Evolutionary conservation across 495 filamentous ascomycete species (phyloP).

Genomic region (Penicillium bovifimosum): DNA sequence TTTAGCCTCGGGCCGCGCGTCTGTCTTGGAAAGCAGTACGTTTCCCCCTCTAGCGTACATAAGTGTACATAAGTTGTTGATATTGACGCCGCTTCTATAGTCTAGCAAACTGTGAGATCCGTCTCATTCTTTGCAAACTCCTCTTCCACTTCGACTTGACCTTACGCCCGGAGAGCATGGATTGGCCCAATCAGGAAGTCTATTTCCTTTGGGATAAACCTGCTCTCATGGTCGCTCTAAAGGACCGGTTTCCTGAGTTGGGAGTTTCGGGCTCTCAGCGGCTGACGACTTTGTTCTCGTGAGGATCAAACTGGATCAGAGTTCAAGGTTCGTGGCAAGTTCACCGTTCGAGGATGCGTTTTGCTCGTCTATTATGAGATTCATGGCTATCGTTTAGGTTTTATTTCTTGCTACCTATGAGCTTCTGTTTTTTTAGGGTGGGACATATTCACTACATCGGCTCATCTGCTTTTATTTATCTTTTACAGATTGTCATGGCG

Average conservation of each 20-base stretch:
- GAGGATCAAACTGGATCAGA: not conserved
- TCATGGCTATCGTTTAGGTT: not conserved
- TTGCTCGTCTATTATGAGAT: not conserved
- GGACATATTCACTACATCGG: too few species aligned
- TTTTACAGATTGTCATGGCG: too few species aligned
- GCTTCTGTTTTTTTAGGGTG: too few species aligned
- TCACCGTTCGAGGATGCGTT: too few species aligned
- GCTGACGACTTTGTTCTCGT: not conserved
- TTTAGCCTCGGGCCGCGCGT: conserved; percentile 39
- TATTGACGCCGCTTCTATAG: conserved; percentile 13
- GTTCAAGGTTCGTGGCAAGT: not conserved
- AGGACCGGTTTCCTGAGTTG: not conserved
- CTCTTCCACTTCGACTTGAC: conserved; percentile 50
- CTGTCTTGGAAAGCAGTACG: conserved; percentile 42
- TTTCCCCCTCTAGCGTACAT: not conserved
- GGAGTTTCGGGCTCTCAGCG: not conserved
- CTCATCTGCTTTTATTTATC: too few species aligned
- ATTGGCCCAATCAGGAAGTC: conserved; percentile 39
- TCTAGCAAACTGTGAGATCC: conserved; percentile 53
- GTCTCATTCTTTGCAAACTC: conserved; percentile 46
- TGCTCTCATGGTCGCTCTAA: conserved; percentile 26
- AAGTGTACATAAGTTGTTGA: too few species aligned
- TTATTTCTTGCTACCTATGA: too few species aligned
- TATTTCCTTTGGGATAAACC: conserved; percentile 45
- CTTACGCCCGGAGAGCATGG: conserved; percentile 24